Percentiles rank a stretch among this genome's conserved stretches.
These are phyloP conservation scores for Angophora floribunda DNA, from an alignment of 345 rosid genomes.

Conservation along the genomic window DNA sequence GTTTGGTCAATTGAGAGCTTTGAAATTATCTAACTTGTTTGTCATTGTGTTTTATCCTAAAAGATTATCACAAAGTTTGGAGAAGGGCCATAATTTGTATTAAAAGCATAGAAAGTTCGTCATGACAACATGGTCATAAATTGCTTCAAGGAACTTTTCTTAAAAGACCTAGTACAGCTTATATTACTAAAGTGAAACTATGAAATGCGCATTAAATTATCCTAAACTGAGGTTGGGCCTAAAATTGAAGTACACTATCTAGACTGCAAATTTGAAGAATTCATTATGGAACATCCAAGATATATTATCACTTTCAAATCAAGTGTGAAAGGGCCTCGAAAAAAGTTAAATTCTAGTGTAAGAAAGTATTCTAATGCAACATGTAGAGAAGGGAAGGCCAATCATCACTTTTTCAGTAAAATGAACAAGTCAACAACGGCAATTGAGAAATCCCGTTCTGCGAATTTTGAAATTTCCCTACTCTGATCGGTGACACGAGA, in stretches of 20 bases:
- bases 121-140: not conserved
- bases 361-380: not conserved
- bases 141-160: not conserved
- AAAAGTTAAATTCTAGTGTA: not conserved
- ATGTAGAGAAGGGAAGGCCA: not conserved
- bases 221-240: not conserved
- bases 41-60: not conserved
- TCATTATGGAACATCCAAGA: not conserved
- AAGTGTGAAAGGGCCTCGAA: no score
- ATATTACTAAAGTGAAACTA: not conserved
- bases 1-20: not conserved
- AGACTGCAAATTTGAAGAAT: not conserved
- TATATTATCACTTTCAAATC: not conserved
- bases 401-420: not conserved
- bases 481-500: not conserved
- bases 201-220: not conserved
- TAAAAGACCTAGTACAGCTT: not conserved
- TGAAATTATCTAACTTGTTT: not conserved
- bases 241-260: not conserved
- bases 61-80: not conserved
- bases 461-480: not conserved
- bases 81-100: not conserved
- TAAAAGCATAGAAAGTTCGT: not conserved
- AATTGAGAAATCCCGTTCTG: not conserved
- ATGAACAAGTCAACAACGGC: not conserved